These are phyloP conservation scores for Colletotrichum neosansevieriae DNA, from an alignment of 2,329 filamentous ascomycete genomes.

Conservation along the genomic window DNA sequence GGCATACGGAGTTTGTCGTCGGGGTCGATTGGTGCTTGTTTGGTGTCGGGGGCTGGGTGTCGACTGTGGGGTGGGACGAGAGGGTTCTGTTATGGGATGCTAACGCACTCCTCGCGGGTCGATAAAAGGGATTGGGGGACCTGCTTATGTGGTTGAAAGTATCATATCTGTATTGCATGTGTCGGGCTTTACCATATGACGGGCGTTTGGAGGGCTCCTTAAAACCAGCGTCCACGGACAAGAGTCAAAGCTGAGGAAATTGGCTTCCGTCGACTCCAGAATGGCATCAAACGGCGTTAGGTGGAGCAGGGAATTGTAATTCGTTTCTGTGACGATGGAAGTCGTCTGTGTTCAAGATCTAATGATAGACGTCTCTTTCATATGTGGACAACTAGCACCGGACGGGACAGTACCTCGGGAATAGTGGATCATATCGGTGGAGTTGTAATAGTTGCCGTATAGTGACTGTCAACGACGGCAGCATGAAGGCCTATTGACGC, in stretches of 20 bases:
- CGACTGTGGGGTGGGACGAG: slow-evolving; percentile 95
- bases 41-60: slow-evolving; percentile 94
- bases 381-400: too few relatives aligned
- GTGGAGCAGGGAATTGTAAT: not conserved
- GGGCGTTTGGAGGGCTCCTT: slow-evolving; percentile 20
- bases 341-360: not conserved
- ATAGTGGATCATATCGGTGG: too few relatives aligned
- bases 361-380: too few relatives aligned
- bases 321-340: not conserved
- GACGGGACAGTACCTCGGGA: too few relatives aligned
- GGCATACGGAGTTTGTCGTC: slow-evolving; percentile 95
- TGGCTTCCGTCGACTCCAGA: not conserved
- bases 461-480: too few relatives aligned
- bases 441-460: too few relatives aligned
- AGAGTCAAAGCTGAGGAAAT: not conserved
- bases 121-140: slow-evolving; percentile 17
- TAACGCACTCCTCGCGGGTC: slow-evolving; percentile 56
- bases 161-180: not conserved
- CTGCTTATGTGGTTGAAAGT: too few relatives aligned
- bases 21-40: slow-evolving; percentile 99
- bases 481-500: too few relatives aligned
- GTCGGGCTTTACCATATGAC: not conserved
- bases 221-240: not conserved
- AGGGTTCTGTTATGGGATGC: slow-evolving; percentile 93
- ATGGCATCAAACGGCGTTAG: slow-evolving; percentile 14